Percentiles rank a stretch among this genome's conserved stretches.
Conservation (phyloP, 139 green algal genomes). For the Tetradesmus obliquus region DNA sequence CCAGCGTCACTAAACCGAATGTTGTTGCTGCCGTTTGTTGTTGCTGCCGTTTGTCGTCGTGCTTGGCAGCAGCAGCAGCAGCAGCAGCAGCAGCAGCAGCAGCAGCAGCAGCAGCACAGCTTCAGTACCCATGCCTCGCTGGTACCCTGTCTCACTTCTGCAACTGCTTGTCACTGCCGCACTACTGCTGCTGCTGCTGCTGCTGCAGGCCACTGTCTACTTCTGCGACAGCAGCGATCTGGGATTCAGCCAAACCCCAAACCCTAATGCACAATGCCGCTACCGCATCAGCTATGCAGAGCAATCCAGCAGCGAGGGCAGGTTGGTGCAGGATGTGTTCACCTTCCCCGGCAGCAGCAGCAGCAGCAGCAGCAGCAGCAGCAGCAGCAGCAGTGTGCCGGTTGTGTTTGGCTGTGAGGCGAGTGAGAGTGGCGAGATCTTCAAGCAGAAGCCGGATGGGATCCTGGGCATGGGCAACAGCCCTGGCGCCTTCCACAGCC, state of each 20-base stretch:
- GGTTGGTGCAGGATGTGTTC: constrained; percentile 38
- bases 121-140: too few relatives aligned
- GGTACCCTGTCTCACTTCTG: too few relatives aligned
- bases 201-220: not conserved
- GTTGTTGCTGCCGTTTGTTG: not conserved
- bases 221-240: not conserved
- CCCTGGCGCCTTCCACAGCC: constrained; percentile 71
- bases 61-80: not conserved
- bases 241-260: not conserved
- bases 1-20: not conserved
- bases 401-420: constrained; percentile 87
- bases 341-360: constrained; percentile 6
- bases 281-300: constrained; percentile 36
- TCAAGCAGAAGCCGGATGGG: constrained; percentile 90
- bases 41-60: not conserved
- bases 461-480: constrained; percentile 92
- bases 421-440: constrained; percentile 92
- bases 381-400: not conserved
- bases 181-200: not conserved
- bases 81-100: not conserved
- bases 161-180: not conserved
- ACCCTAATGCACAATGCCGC: not conserved
- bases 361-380: not conserved
- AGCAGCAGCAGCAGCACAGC: not conserved
- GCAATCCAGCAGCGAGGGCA: constrained; percentile 11